Evolutionary conservation across 768 basidiomycete genomes (phyloP).

Genomic region (Phanerochaete sordida): DNA sequence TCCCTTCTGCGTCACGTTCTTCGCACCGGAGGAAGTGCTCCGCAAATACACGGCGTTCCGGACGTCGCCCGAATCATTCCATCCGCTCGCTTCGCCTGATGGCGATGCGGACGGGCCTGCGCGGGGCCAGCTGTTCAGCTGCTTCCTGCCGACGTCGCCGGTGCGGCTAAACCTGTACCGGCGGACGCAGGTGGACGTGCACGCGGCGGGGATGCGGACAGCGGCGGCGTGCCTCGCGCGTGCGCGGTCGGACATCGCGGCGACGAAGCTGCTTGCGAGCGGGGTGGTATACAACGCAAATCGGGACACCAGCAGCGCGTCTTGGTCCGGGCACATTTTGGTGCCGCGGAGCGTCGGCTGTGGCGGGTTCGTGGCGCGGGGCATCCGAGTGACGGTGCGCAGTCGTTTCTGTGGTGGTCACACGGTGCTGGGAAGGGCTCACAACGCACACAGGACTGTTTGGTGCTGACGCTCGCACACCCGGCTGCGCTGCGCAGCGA

Average conservation of each 20-base stretch:
- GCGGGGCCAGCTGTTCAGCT: constrained; percentile 12
- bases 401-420: constrained; percentile 1
- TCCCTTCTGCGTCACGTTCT: constrained; percentile 23
- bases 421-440: background rate
- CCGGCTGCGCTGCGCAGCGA: constrained; percentile 11
- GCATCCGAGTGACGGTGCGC: constrained; percentile 20
- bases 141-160: background rate
- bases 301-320: constrained; percentile 11
- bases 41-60: constrained; percentile 18
- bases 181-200: constrained; percentile 10
- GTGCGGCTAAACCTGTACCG: constrained; percentile 6
- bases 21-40: constrained; percentile 20
- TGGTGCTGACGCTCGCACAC: constrained; percentile 21
- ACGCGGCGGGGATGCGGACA: background rate
- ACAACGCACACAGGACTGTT: constrained; percentile 17
- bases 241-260: constrained; percentile 9
- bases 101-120: constrained; percentile 8
- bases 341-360: constrained; percentile 11
- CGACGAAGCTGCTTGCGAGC: constrained; percentile 14
- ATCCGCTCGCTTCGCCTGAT: constrained; percentile 15
- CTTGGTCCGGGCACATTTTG: constrained; percentile 24
- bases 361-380: constrained; percentile 21
- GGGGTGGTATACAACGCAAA: constrained; percentile 19
- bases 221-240: background rate
- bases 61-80: constrained; percentile 21